Conservation (phyloP, 768 basidiomycete species). For the Hygrocybe coccinea region DNA sequence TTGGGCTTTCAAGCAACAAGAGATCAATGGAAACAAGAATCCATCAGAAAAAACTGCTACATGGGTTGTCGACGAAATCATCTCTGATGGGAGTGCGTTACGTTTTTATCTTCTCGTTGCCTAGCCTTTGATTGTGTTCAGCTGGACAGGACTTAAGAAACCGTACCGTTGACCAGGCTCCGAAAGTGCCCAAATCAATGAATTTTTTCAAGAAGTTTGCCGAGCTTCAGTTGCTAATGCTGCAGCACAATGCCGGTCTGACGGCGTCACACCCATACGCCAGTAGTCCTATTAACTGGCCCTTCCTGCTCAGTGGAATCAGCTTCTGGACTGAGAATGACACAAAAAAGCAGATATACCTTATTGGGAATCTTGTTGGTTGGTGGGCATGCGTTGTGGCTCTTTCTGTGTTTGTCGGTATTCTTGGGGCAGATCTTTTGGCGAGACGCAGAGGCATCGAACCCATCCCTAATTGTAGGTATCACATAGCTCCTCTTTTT, state of each 20-base stretch:
- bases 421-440: constrained; percentile 83
- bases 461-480: constrained; percentile 84
- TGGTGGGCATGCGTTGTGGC: constrained; percentile 94
- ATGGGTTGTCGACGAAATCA: constrained; percentile 86
- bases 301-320: constrained; percentile 92
- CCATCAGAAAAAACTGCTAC: constrained; percentile 72
- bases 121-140: constrained; percentile 20
- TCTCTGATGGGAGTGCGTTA: constrained; percentile 63
- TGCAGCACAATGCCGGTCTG: constrained; percentile 98
- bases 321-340: constrained; percentile 96
- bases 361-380: constrained; percentile 88
- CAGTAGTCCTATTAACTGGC: constrained; percentile 95
- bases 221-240: constrained; percentile 91
- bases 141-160: constrained; percentile 53
- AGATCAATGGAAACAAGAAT: constrained; percentile 97
- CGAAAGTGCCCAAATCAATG: constrained; percentile 72
- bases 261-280: constrained; percentile 98
- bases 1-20: constrained; percentile 97
- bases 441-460: constrained; percentile 80
- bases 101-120: background rate
- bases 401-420: constrained; percentile 82
- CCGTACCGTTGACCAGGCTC: constrained; percentile 45
- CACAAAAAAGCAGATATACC: constrained; percentile 86
- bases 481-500: background rate
- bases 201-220: constrained; percentile 94